These are phyloP conservation scores for Suillus tomentosus DNA, from an alignment of 768 basidiomycete species.

Conservation along the genomic window DNA sequence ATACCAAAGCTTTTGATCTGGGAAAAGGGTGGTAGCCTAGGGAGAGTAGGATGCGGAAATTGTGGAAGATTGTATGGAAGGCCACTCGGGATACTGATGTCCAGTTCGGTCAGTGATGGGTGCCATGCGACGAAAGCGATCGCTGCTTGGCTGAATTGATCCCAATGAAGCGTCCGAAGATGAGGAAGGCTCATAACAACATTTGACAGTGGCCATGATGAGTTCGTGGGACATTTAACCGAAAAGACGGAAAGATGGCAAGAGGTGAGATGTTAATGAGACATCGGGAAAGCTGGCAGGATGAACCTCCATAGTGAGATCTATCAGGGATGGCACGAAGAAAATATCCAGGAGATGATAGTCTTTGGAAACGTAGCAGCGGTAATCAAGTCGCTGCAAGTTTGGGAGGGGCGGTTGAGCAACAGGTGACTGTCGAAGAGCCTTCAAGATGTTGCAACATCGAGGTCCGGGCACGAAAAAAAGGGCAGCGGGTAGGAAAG, in stretches of 20 bases:
- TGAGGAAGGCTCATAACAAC: not conserved
- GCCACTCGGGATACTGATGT: not conserved
- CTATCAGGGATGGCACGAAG: not conserved
- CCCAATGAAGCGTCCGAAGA: not conserved
- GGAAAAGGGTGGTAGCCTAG: not conserved
- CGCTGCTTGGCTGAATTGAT: not conserved
- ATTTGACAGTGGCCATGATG: not conserved
- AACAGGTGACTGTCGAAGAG: not conserved
- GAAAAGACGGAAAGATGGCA: constrained; percentile 1
- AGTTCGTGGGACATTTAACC: not conserved
- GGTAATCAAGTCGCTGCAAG: not conserved
- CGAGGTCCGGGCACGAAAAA: not conserved
- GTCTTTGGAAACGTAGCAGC: not conserved
- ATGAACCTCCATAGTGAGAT: not conserved
- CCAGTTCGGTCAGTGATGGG: not conserved
- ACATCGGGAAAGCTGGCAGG: not conserved
- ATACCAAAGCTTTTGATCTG: not conserved
- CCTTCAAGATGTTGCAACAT: not conserved
- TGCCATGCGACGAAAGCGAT: constrained; percentile 3
- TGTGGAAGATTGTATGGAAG: not conserved
- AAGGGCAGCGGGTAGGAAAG: too few relatives aligned
- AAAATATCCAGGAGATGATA: not conserved
- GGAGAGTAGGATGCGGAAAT: not conserved
- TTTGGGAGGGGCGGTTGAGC: not conserved
- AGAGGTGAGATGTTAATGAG: constrained; percentile 1